Evolutionary conservation across 1,284 basidiomycete genomes (phyloP), one percentile per base, ranked within the genome.

Genomic region (Puccinia novopanici): DNA sequence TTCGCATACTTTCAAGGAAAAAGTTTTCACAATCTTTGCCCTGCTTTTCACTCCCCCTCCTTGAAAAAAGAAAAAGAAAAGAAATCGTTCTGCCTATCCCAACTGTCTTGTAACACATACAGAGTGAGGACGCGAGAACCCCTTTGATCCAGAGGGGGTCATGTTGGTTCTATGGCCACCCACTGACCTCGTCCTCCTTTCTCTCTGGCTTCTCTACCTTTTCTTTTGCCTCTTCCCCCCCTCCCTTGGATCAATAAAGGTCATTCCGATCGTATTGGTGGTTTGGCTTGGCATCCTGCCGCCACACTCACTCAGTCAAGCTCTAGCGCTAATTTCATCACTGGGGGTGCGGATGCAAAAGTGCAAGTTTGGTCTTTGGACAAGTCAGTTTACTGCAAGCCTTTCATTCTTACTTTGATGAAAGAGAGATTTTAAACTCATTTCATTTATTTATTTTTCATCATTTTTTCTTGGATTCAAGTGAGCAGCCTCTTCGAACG

Each of bases 231-330:
- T n/a, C 34, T 17, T 50, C 48, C 30, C 59, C 34, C n/a, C 48
- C 54, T 59, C 55, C 24, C 10, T 37, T 57, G 24, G 61, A 13
- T 45, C 34, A n/a, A 22, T 30, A 59, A 54, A 91, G 94, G 92
- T 0, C 96, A 98, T 84, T 90, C 88, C 55, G 97, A 99, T 85
- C 92, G 93, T 81, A 90, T 99, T 24, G 94, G 95, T 68, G 97
- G 97, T 22, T 90, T 98, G 40, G 95, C 95, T 45, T 99, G 97
- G 97, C 96, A 99, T 88, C 97, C 97, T 0, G 88, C 90, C 83
- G 95, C 96, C 24, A 98, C 95, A 0, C 84, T 96, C n/a, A 88
- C 90, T 0, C 92, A 93, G 84, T 88, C 89, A 13, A 87, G 89
- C 74, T 88, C 89, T 48, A 84, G 89, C 0, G 91, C 94, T 22